phyloP scores from a whole-genome alignment of 805 yeast genomes.

The Metschnikowia koreensis region DNA sequence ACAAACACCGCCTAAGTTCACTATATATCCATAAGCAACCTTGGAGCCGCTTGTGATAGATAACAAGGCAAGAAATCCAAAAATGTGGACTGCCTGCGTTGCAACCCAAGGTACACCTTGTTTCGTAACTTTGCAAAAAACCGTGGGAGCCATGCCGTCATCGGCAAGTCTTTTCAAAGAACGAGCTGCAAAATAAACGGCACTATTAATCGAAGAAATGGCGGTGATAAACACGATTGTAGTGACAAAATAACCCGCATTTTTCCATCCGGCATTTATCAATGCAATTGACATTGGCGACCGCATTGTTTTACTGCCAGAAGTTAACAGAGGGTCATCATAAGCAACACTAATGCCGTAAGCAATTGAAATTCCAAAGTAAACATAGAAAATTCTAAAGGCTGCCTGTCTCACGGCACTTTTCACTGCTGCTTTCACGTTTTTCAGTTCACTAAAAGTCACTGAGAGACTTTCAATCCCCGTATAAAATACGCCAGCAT shows the following conservation, averaged over 20 bases:
- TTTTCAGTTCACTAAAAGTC: constrained; percentile 10
- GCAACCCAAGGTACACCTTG: constrained; percentile 17
- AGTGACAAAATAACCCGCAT: constrained; percentile 14
- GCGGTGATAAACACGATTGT: constrained; percentile 13
- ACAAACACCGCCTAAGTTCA: constrained; percentile 21
- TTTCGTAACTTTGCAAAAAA: constrained; percentile 11
- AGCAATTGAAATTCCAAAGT: constrained; percentile 5
- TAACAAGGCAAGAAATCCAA: constrained; percentile 21
- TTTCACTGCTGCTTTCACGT: constrained; percentile 8
- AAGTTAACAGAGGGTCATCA: constrained; percentile 6
- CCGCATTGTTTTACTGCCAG: constrained; percentile 11
- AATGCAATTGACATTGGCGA: constrained; percentile 17
- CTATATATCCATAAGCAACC: constrained; percentile 21
- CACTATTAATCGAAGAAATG: constrained; percentile 15
- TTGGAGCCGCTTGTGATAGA: constrained; percentile 18
- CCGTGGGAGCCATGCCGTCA: constrained; percentile 13
- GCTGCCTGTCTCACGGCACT: constrained; percentile 13
- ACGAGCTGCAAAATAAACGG: constrained; percentile 12
- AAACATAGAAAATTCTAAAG: constrained; percentile 8
- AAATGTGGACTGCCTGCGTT: constrained; percentile 14
- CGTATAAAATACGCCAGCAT: constrained; percentile 10
- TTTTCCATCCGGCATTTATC: constrained; percentile 14
- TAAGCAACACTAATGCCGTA: constrained; percentile 8
- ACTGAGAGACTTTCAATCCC: constrained; percentile 8
- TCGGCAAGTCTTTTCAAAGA: constrained; percentile 10